phyloP scores from a whole-genome alignment of 768 basidiomycete species.

The Mycena pura region DNA sequence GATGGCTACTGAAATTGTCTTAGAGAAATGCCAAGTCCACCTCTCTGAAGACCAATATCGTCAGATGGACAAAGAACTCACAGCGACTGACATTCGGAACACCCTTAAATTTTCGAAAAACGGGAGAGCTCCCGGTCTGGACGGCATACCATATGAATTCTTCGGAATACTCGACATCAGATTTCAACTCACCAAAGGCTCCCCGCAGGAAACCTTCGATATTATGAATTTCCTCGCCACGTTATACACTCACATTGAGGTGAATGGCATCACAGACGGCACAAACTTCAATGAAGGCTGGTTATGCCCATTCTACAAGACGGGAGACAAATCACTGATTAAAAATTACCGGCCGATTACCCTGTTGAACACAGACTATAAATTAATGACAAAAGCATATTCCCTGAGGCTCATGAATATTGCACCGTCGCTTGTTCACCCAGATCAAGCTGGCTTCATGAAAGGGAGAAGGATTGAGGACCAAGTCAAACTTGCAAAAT shows the following conservation, averaged over 20 bases:
- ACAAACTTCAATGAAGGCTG: not conserved
- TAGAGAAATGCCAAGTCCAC: not conserved
- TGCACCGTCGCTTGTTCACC: slow-evolving; percentile 2
- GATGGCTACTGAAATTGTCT: not conserved
- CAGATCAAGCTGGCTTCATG: slow-evolving; percentile 31
- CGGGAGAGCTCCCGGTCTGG: not conserved
- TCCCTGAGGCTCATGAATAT: slow-evolving; percentile 3
- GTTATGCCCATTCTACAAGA: not conserved
- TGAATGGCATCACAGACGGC: not conserved
- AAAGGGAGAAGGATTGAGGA: slow-evolving; percentile 30
- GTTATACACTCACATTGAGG: not conserved
- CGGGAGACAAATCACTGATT: not conserved
- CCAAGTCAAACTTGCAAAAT: slow-evolving; percentile 29
- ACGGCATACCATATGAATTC: not conserved
- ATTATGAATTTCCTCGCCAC: not conserved
- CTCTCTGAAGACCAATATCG: not conserved
- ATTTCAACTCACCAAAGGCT: not conserved
- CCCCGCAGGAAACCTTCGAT: not conserved
- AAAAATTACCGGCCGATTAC: slow-evolving; percentile 8
- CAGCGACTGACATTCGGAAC: rapidly evolving
- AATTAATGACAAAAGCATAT: slow-evolving; percentile 6
- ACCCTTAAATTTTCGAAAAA: not conserved
- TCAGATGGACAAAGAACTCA: not conserved
- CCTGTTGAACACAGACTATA: slow-evolving; percentile 6
- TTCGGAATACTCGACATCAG: not conserved